Base-by-base conservation (phyloP, 169 alveolate genomes). In the Plasmodium gaboni region DNA sequence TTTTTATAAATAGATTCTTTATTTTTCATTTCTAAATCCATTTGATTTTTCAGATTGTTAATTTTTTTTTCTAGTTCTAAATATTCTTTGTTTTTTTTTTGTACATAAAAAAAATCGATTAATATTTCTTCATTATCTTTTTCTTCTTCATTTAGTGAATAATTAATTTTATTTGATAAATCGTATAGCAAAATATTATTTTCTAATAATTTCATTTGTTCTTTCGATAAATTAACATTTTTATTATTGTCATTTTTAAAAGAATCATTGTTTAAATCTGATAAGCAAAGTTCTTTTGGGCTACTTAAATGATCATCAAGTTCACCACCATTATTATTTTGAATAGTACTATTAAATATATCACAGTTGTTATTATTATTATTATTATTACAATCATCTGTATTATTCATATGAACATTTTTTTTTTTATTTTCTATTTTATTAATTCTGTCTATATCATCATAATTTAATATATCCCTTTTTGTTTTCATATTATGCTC, bases 1-100 rank as follows among this genome's bases (percentile, higher is more conserved):
- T 71, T 68, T 59, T 83, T 83, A 48, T 83, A 73, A 55, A 83
- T 83, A 48, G 91, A 83, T 57, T 83, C 91, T n/a, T 71, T 83
- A 68, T 83, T 83, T 83, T 83, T 83, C 91, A 83, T 83, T 83
- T 83, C 91, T 44, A 83, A 63, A 38, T 68, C 80, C 86, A 83
- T 83, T 69, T 83, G 86, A 50, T 83, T 69, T 83, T 69, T 83
- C 22, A 69, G 10, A 69, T 83, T 83, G 15, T 48, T 70, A 68
- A 83, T 83, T 12, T 83, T 83, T 26, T 83, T 83, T 48, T 83
- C 74, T 55, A 83, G 17, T 68, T 83, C 91, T 61, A 83, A 83
- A 19, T 46, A 28, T 57, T 83, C 91, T n/a, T 83, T 83, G 42
- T 67, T 83, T 50, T 83, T 67, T 12, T 83, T 83, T 13, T 83